Conservation (phyloP, 2,329 filamentous ascomycete genomes). For the Xylariaceae sp. region DNA sequence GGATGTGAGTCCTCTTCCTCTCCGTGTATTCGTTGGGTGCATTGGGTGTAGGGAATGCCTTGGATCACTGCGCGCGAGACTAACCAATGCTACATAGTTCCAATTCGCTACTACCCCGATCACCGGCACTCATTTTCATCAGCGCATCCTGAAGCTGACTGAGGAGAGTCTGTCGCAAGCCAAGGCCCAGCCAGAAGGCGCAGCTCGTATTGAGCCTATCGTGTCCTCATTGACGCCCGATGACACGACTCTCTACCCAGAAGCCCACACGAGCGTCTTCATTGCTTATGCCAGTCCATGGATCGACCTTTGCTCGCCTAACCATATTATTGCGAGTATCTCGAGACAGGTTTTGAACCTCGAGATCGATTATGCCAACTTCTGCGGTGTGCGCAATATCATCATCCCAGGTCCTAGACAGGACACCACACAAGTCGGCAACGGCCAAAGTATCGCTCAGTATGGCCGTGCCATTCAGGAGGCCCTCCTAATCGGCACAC, state of each 20-base stretch:
- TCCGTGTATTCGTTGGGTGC: too few species aligned
- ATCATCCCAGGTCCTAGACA: constrained; percentile 72
- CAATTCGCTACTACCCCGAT: constrained; percentile 74
- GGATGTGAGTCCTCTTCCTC: constrained; percentile 49
- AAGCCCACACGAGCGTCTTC: constrained; percentile 63
- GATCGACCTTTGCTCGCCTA: constrained; percentile 81
- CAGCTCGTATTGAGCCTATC: constrained; percentile 50
- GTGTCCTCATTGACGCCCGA: constrained; percentile 68
- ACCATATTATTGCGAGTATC: constrained; percentile 77
- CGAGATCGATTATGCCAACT: constrained; percentile 91
- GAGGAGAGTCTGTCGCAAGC: constrained; percentile 48
- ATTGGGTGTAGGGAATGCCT: background rate
- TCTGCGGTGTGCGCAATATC: constrained; percentile 82
- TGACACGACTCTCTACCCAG: constrained; percentile 70
- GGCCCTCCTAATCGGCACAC: constrained; percentile 66
- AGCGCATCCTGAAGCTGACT: constrained; percentile 59
- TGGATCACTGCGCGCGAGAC: background rate
- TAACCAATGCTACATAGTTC: constrained; percentile 48
- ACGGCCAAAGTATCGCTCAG: constrained; percentile 55
- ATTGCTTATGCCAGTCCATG: constrained; percentile 80
- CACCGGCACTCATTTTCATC: constrained; percentile 67
- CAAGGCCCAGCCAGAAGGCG: constrained; percentile 41
- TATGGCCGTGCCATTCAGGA: constrained; percentile 83
- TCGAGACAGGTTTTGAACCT: constrained; percentile 86
- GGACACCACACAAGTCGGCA: constrained; percentile 49